phyloP scores from a whole-genome alignment of 495 filamentous ascomycete species.

The Trichoderma virens region DNA sequence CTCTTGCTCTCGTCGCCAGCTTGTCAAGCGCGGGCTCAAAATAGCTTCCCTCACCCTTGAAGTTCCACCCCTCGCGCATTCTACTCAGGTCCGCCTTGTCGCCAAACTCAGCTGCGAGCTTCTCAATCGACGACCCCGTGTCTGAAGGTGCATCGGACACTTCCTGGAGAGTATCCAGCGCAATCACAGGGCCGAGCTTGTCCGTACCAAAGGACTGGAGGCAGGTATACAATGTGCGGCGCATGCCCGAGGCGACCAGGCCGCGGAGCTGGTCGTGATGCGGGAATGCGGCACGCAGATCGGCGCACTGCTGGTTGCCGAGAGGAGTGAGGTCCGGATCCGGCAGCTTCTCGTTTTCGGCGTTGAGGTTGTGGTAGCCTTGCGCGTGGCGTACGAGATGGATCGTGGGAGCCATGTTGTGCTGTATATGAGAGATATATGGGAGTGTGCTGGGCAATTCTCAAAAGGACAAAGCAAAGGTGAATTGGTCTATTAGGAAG shows the following conservation, averaged over 20 bases:
- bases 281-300: conserved; percentile 56
- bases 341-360: conserved; percentile 60
- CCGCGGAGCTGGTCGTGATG: conserved; percentile 55
- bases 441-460: not conserved
- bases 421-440: not conserved
- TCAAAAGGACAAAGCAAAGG: not conserved
- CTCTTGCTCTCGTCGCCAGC: conserved; percentile 54
- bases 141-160: conserved; percentile 71
- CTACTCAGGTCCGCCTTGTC: conserved; percentile 53
- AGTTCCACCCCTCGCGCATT: conserved; percentile 61
- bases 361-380: conserved; percentile 74
- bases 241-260: conserved; percentile 74
- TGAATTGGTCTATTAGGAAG: too few relatives aligned
- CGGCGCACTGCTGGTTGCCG: conserved; percentile 66
- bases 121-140: conserved; percentile 51
- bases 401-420: conserved; percentile 34
- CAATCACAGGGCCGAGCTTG: conserved; percentile 47
- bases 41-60: conserved; percentile 45
- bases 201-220: conserved; percentile 58
- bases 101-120: conserved; percentile 53
- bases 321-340: conserved; percentile 75
- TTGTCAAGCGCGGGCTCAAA: conserved; percentile 53
- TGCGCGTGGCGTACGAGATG: conserved; percentile 50
- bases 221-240: conserved; percentile 76
- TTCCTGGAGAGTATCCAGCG: conserved; percentile 78